phyloP scores from a whole-genome alignment of 768 basidiomycete genomes.

The Mycena alexandri region DNA sequence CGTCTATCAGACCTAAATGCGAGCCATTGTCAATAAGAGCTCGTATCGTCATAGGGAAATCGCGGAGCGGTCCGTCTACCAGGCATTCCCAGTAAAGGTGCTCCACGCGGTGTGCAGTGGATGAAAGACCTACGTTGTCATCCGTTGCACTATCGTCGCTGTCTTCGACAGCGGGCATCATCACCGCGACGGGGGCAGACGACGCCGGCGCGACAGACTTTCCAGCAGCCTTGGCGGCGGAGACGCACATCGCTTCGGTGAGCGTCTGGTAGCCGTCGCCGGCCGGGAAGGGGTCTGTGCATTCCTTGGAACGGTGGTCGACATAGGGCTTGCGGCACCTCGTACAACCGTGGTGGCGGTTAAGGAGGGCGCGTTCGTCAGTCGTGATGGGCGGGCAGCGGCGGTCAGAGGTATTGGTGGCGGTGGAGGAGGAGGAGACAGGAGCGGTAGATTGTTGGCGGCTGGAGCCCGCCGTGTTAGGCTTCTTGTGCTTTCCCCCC shows the following conservation, averaged over 20 bases:
- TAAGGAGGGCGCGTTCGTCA: background rate
- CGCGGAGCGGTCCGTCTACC: background rate
- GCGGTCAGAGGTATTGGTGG: background rate
- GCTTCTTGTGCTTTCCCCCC: too few species aligned
- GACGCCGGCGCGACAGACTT: too few species aligned
- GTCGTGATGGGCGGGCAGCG: too few species aligned
- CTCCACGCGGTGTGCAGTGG: too few species aligned
- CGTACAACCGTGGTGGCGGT: background rate
- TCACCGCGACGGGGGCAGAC: background rate
- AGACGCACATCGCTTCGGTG: background rate
- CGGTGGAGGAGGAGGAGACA: too few species aligned
- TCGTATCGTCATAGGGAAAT: background rate
- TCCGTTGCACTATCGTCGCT: too few species aligned
- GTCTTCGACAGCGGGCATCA: background rate
- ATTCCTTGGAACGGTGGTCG: background rate
- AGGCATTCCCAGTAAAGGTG: slow-evolving; percentile 24
- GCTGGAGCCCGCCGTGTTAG: too few species aligned
- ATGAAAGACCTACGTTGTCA: too few species aligned
- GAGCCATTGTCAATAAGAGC: slow-evolving; percentile 37
- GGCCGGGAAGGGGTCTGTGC: background rate
- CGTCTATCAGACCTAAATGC: slow-evolving; percentile 14
- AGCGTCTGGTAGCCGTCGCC: background rate
- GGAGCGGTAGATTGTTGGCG: too few species aligned
- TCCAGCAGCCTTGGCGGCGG: background rate
- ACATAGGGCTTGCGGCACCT: background rate